Evolutionary conservation across 768 basidiomycete genomes (phyloP).

Genomic region (Amanita subjunquillea): DNA sequence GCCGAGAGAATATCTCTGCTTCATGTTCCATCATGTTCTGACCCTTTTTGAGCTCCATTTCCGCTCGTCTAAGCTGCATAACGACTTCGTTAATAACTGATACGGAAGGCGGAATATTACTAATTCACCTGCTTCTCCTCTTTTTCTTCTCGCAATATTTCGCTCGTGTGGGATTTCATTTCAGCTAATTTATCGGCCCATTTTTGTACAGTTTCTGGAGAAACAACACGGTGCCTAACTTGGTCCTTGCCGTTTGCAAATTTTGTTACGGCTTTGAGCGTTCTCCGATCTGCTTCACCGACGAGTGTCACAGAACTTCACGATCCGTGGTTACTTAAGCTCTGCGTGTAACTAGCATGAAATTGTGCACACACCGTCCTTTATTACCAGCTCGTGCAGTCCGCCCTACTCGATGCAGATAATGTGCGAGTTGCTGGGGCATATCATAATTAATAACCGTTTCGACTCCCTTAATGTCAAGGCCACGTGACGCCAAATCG

Average conservation of each 20-base stretch:
- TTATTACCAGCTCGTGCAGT: constrained; percentile 92
- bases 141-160: constrained; percentile 81
- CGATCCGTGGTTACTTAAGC: constrained; percentile 2
- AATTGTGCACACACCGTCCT: constrained; percentile 57
- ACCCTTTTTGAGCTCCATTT: constrained; percentile 94
- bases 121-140: constrained; percentile 78
- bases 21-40: constrained; percentile 93
- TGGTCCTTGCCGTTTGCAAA: constrained; percentile 69
- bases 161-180: constrained; percentile 69
- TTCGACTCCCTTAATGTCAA: constrained; percentile 96
- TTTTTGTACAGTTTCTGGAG: constrained; percentile 58
- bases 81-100: neutral
- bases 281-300: constrained; percentile 91
- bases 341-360: neutral
- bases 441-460: constrained; percentile 99
- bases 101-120: neutral
- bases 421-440: constrained; percentile 87
- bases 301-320: constrained; percentile 86
- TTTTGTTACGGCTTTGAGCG: constrained; percentile 94
- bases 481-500: constrained; percentile 87
- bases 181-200: constrained; percentile 62
- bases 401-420: constrained; percentile 93
- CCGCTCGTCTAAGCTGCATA: constrained; percentile 69
- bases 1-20: constrained; percentile 85
- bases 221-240: constrained; percentile 82